Conservation (phyloP, 208 protist species). For the Crithidia brevicula region DNA sequence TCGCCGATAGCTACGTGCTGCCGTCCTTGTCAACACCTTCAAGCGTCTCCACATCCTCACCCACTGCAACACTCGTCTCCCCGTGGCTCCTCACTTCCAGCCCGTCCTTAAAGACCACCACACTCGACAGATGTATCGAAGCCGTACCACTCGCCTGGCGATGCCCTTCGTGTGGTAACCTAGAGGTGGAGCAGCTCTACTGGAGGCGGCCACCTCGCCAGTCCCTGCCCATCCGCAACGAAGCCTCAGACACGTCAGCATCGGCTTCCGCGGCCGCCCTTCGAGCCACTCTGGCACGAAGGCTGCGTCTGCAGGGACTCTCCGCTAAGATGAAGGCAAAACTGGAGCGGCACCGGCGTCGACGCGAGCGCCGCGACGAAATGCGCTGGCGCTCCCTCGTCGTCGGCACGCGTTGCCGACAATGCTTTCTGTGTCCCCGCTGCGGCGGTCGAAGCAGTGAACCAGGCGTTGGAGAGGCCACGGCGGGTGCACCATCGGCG, state of each 20-base stretch:
- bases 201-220: conserved; percentile 19
- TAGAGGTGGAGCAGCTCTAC: conserved; percentile 44
- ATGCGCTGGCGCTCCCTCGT: conserved; percentile 26
- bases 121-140: conserved; percentile 9
- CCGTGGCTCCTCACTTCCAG: conserved; percentile 40
- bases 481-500: conserved; percentile 2
- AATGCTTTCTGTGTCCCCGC: conserved; percentile 64
- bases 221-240: neutral
- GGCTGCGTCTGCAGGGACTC: conserved; percentile 6
- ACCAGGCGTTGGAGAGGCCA: no score
- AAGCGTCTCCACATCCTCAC: neutral
- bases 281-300: conserved; percentile 10
- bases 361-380: conserved; percentile 21
- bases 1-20: conserved; percentile 53
- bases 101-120: neutral
- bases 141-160: conserved; percentile 50
- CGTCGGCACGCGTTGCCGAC: conserved; percentile 30
- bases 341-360: conserved; percentile 26
- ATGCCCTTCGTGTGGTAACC: conserved; percentile 41
- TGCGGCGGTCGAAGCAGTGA: no score
- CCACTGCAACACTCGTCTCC: conserved; percentile 26
- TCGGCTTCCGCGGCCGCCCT: neutral
- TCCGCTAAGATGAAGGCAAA: conserved; percentile 23
- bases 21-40: no score
- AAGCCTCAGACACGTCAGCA: neutral